Conservation (phyloP, 306 rosid species). For the Vigna hirtella region DNA sequence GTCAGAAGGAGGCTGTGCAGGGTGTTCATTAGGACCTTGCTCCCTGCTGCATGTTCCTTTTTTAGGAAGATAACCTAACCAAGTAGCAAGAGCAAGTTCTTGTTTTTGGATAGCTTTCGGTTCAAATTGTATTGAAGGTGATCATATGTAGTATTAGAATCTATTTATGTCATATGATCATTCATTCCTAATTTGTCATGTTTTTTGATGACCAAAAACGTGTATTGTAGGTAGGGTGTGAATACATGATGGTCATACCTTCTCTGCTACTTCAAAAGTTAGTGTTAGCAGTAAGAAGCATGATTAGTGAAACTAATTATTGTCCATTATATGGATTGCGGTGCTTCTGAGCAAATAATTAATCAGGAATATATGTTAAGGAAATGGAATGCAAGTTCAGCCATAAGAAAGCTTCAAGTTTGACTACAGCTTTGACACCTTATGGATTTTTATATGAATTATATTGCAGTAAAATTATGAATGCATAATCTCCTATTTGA, state of each 20-base stretch:
- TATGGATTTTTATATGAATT: not conserved
- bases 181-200: conserved; percentile 47
- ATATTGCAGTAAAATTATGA: not conserved
- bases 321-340: conserved; percentile 20
- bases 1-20: conserved; percentile 50
- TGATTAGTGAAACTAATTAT: conserved; percentile 41
- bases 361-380: conserved; percentile 12
- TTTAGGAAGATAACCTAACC: conserved; percentile 67
- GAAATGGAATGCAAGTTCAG: conserved; percentile 1
- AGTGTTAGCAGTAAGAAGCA: conserved; percentile 44
- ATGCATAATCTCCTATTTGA: not conserved
- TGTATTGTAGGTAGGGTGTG: conserved; percentile 54
- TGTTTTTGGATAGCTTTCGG: conserved; percentile 61
- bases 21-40: conserved; percentile 58
- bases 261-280: conserved; percentile 40
- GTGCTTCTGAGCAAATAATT: not conserved
- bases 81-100: conserved; percentile 56
- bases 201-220: conserved; percentile 40
- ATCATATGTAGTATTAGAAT: conserved; percentile 55
- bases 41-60: conserved; percentile 52
- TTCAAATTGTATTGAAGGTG: conserved; percentile 41
- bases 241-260: conserved; percentile 31
- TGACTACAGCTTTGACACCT: not conserved
- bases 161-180: conserved; percentile 39
- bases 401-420: not conserved